Base-by-base conservation (phyloP, 108 stramenopile species). In the Discostella stelligeroides region DNA sequence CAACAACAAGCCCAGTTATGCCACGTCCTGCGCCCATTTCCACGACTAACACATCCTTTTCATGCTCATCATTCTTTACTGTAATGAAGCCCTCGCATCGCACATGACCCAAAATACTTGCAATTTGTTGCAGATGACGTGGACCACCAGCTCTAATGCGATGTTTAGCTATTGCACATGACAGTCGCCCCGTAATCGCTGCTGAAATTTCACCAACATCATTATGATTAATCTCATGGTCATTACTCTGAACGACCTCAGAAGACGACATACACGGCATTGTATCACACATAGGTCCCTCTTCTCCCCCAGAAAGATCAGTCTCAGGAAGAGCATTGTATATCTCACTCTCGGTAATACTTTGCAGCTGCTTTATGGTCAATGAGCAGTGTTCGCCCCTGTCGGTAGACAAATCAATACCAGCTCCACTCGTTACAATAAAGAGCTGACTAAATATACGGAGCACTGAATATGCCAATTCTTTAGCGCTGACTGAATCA, bases 11-110 rank as follows among this genome's bases (percentile, higher is more conserved):
- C 8, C 93, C 93, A 1, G 83, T 74, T 83, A 91, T 92, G 0
- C 90, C 93, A 38, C 93, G 73, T 12, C 93, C 93, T 37, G 93
- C 93, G 15, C 93, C 93, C 83, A 95, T 85, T 73, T 95, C 93
- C 46, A 95, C 48, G 17, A 80, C 37, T 13, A 76, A 15, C 2
- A 66, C 41, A 60, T 68, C 17, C 3, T 45, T 61, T 15, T 14
- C 20, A 39, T 13, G 17, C 30, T 53, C 50, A 1, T 56, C 39
- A 29, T 37, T 34, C 8, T 49, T 42, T 30, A 57, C 45, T 63
- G 84, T 63, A n/a, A 86, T 62, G 41, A 82, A 73, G 2, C 53
- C 59, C 25, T 79, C 66, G 2, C 59, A 43, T 57, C 85, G 80
- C 28, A 89, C 67, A 70, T 94, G 89, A 8, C 91, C 89, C 15